Conservation (phyloP, 176 grass and related monocot genomes). For the Musa troglodytarum region DNA sequence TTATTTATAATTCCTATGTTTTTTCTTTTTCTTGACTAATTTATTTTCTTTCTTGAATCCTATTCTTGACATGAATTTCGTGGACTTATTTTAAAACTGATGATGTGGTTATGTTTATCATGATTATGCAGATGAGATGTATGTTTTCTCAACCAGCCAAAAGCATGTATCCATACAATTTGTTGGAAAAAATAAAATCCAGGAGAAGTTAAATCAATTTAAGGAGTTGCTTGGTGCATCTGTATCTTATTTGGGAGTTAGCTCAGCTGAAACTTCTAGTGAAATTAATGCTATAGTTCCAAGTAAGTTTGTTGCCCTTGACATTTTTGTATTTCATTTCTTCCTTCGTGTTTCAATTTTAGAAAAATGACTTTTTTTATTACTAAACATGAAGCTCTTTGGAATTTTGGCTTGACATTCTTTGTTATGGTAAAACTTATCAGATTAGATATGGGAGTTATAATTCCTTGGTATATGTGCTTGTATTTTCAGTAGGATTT, state of each 20-base stretch:
- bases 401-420: no score
- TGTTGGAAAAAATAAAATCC: constrained; percentile 69
- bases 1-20: constrained; percentile 1
- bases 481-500: no score
- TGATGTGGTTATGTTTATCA: neutral
- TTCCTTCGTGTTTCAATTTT: no score
- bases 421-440: no score
- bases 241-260: constrained; percentile 75
- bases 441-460: no score
- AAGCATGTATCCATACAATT: constrained; percentile 70
- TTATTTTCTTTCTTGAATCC: constrained; percentile 8
- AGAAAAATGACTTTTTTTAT: no score
- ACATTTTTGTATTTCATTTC: neutral
- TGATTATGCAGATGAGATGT: constrained; percentile 75
- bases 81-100: neutral
- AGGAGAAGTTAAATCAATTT: constrained; percentile 80
- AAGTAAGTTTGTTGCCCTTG: constrained; percentile 30
- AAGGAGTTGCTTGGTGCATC: constrained; percentile 47
- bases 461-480: no score
- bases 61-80: constrained; percentile 5
- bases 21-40: neutral
- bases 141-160: constrained; percentile 79
- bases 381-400: no score
- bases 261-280: constrained; percentile 35
- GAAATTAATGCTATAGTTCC: constrained; percentile 58